Evolutionary conservation across 768 basidiomycete species (phyloP), one percentile per base, ranked within the genome.

Genomic region (Sarcomyxa edulis): DNA sequence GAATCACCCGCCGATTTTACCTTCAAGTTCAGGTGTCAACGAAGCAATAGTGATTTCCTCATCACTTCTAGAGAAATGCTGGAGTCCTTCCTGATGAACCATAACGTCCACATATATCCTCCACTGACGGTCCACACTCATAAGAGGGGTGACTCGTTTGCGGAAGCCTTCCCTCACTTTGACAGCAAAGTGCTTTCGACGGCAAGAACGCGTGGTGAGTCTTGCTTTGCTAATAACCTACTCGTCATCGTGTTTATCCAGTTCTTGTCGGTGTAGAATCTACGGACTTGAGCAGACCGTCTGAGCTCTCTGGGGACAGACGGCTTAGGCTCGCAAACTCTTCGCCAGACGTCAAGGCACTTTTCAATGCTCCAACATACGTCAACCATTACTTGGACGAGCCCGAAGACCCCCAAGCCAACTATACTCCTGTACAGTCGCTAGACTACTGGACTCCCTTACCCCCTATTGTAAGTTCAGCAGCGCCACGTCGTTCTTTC

Each of bases 151-250:
- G 94, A 97, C 53, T 91, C 92, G 1, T 94, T 95, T 53, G 84
- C 92, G 23, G 92, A 95, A 55, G 89, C 93, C 2, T 94, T 95
- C 72, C 88, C 92, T 18, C 92, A 95, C 59, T 95, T 96, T 58
- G 91, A 96, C 56, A 91, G 89, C 65, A 96, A 93, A 60, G 79
- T 96, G 2, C 70, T 96, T 33, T 83, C 92, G 11, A 83, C 85
- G 15, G 77, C 84, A 7, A 72, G 79, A 50, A 76, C 80, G 35
- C 75, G 78, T 42, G 84, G 85, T 54, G 68, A 69, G 60, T 72
- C 71, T 71, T 48, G 44, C 65, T 56, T 27, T 34, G 24, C 38
- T 44, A 37, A 39, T 34, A 39, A 38, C 18, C 21, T 26, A 32
- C 24, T 28, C 33, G 20, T 32, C 25, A 45, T 22, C 30, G 33